Evolutionary conservation across 768 basidiomycete genomes (phyloP).

Genomic region (Baorangia bicolor): DNA sequence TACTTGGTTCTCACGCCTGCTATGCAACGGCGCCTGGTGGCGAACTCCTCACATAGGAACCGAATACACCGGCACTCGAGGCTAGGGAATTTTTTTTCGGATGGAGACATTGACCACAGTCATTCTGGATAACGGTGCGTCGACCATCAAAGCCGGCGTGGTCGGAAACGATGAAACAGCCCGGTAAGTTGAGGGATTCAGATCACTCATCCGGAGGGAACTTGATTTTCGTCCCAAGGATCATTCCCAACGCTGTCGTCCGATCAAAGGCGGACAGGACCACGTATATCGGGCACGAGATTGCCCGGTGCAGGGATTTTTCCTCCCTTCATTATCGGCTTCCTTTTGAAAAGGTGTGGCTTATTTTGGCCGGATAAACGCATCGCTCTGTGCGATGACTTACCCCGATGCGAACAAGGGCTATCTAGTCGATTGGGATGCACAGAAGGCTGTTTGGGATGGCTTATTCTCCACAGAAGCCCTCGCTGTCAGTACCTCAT

Average conservation of each 20-base stretch:
- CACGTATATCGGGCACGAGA: slow-evolving; percentile 85
- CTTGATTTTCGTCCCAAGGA: slow-evolving; percentile 38
- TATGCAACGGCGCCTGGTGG: too few species aligned
- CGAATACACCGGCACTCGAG: background rate
- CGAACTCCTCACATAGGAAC: background rate
- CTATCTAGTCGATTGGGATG: slow-evolving; percentile 92
- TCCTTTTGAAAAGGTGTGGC: slow-evolving; percentile 80
- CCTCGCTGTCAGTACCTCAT: slow-evolving; percentile 50
- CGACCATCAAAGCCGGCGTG: slow-evolving; percentile 74
- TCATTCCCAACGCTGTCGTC: slow-evolving; percentile 79
- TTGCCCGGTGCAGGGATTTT: slow-evolving; percentile 73
- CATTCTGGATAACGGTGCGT: slow-evolving; percentile 87
- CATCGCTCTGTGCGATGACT: background rate
- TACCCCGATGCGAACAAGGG: slow-evolving; percentile 54
- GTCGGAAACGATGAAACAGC: slow-evolving; percentile 33
- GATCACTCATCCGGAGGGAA: background rate
- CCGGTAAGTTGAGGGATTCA: slow-evolving; percentile 19
- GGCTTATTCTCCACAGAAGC: slow-evolving; percentile 75
- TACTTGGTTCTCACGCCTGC: slow-evolving; percentile 8
- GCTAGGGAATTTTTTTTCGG: background rate
- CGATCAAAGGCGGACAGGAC: slow-evolving; percentile 81
- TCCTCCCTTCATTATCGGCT: slow-evolving; percentile 79
- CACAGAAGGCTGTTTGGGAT: slow-evolving; percentile 94
- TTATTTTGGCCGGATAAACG: background rate
- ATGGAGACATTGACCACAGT: slow-evolving; percentile 40